Evolutionary conservation across 2,329 filamentous ascomycete species (phyloP), one percentile per base, ranked within the genome.

Genomic region (Ramularia endophylla): DNA sequence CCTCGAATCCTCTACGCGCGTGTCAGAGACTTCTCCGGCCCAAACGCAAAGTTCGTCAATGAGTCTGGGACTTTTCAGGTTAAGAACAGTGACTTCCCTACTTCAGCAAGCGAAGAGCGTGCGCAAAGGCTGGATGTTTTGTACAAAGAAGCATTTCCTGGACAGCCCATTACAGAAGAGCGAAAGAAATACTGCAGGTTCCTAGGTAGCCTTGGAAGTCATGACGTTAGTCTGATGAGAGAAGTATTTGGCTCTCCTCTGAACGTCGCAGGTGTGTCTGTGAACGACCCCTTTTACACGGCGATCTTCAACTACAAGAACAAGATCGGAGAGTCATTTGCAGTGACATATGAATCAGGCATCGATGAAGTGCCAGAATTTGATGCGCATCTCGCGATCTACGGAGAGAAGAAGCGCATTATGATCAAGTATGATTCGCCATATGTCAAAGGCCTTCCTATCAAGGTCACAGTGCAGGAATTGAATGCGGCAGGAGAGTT

Each of bases 321-420:
- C 36, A 48, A 54, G 2, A 53, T 44, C 2, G 40, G 38, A 25
- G 40, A 52, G 27, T 46, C 49, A 16, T 81, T 78, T 43, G 63
- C 72, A 0, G 67, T 78, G 2, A 66, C 69, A 0, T 82, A 80
- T 48, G 78, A 82, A 47, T 71, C 69, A 0, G 77, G 78, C 0
- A 63, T 79, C 16, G 69, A 75, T 47, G 52, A 57, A 0, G 68
- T 82, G 1, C 73, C 76, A 0, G 51, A 60, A 0, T 77, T 78
- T 36, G 74, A 78, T 40, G 71, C 74, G 0, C 65, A 71, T 31
- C 55, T 78, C 5, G 70, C 70, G 2, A 63, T 81, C 0, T 81
- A 77, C 47, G 70, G 70, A 0, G 55, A 64, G 12, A 62, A 67
- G 5, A 81, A 81, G 60, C 71, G 69, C 0, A 71, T 81, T 0